Base-by-base conservation (phyloP, 2,329 filamentous ascomycete species). In the Fusarium albosuccineum region DNA sequence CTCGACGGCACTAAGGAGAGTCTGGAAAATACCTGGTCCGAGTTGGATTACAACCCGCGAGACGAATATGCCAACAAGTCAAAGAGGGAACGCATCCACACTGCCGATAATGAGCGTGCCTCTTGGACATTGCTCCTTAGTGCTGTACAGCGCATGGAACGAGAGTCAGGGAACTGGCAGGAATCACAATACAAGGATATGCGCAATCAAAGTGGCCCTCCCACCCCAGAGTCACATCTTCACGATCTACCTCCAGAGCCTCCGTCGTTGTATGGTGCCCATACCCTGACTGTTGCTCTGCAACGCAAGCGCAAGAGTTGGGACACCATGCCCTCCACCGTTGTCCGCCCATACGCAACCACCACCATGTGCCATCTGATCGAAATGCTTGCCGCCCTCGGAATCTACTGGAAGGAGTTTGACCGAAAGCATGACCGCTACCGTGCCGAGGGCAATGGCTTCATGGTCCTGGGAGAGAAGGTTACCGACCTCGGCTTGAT, bases 321-420 rank as follows among this genome's bases (percentile, higher is more conserved):
- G 83, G 83, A 86, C 64, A 85, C 80, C 1, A 86, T 86, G 82
- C 84, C 84, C 1, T 56, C 76, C 1, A 76, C 77, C 33, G 72
- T 86, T 50, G 80, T 77, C 36, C 82, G 82, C 36, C 84, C 84
- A 0, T 86, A 85, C 50, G 84, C 83, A 3, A 86, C 83, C 0
- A 86, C 82, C 0, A 84, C 85, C n/a, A 84, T 87, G 62, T 86
- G 82, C 56, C 85, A 87, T 65, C 73, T 87, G 4, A 75, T 87
- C 30, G 85, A 87, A 76, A 83, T 87, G 61, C 79, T 84, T 27
- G 83, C 83, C 5, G 82, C 84, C 59, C 75, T 87, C 14, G 85
- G 86, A 8, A 79, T 89, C 8, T 82, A 89, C 73, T 89, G 86
- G 86, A 86, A 84, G 64, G 83, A 85, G 55, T 88, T 88, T 66